phyloP scores from a whole-genome alignment of 768 basidiomycete species.

The Hydnum rufescens region DNA sequence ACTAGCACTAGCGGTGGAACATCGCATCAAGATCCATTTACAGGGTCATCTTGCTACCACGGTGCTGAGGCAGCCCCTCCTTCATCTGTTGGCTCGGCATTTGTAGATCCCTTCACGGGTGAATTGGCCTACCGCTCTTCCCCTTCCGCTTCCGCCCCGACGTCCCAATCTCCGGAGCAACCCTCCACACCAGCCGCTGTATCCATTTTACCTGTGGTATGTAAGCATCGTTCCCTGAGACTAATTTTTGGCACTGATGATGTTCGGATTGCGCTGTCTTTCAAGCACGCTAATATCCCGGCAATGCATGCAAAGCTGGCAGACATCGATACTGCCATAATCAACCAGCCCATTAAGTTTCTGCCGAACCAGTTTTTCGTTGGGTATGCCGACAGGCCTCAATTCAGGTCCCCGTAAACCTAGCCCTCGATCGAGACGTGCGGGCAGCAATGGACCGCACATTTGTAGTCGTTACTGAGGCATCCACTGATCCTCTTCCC shows the following conservation, averaged over 20 bases:
- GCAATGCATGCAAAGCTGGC: slow-evolving; percentile 65
- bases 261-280: slow-evolving; percentile 36
- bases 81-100: background rate
- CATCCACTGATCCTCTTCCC: slow-evolving; percentile 19
- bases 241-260: slow-evolving; percentile 9
- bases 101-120: background rate
- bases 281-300: slow-evolving; percentile 64
- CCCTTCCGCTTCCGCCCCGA: background rate
- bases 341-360: slow-evolving; percentile 42
- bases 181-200: slow-evolving; percentile 19
- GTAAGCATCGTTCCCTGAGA: no score
- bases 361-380: background rate
- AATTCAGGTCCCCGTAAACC: slow-evolving; percentile 42
- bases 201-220: slow-evolving; percentile 14
- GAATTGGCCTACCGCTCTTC: background rate
- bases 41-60: slow-evolving; percentile 45
- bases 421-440: slow-evolving; percentile 54
- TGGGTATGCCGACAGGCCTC: background rate
- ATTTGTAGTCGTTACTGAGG: slow-evolving; percentile 37
- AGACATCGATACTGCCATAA: slow-evolving; percentile 51
- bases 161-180: slow-evolving; percentile 13
- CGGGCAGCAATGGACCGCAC: slow-evolving; percentile 34
- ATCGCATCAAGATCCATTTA: slow-evolving; percentile 38
- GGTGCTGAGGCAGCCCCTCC: slow-evolving; percentile 16
- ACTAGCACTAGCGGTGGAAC: background rate